Percentiles rank a stretch among this genome's conserved stretches.
Evolutionary conservation across 2,329 filamentous ascomycete genomes (phyloP).

Genomic region (Cytospora piceae): DNA sequence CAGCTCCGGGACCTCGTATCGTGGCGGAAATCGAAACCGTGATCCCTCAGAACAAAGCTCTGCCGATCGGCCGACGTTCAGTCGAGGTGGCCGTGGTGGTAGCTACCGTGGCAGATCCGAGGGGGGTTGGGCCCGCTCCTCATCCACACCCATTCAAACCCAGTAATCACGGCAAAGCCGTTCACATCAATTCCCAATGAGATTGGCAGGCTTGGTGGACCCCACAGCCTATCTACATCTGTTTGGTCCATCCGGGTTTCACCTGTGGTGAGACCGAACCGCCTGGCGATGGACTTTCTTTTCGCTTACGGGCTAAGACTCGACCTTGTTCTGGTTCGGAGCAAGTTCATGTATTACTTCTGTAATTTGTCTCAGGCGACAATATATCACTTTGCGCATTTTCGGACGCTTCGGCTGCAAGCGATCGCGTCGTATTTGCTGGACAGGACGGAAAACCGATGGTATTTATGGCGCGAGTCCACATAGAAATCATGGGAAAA

Average conservation of each 20-base stretch:
- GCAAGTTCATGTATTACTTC: constrained; percentile 27
- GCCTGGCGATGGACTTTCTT: constrained; percentile 15
- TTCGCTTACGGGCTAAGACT: constrained; percentile 18
- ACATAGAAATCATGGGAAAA: constrained; percentile 7
- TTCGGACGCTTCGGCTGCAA: constrained; percentile 16
- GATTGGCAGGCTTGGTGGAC: background rate
- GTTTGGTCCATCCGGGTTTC: constrained; percentile 18
- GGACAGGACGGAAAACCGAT: constrained; percentile 24
- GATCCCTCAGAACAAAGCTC: constrained; percentile 38
- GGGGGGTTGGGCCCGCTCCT: constrained; percentile 44
- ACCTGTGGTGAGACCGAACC: constrained; percentile 19
- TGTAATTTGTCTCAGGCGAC: constrained; percentile 20
- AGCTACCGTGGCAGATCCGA: constrained; percentile 47
- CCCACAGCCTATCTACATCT: constrained; percentile 8
- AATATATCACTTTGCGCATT: constrained; percentile 16
- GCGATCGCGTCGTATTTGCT: constrained; percentile 3
- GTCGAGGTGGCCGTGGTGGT: constrained; percentile 46
- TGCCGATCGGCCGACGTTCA: constrained; percentile 30
- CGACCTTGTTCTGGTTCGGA: constrained; percentile 15
- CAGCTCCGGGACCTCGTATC: constrained; percentile 31
- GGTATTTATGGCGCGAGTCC: constrained; percentile 6
- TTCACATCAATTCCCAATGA: background rate
- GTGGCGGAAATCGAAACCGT: constrained; percentile 29
- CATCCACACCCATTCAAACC: constrained; percentile 34
- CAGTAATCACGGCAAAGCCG: constrained; percentile 26